These are phyloP conservation scores for Termitomyces titanicus DNA, from an alignment of 768 basidiomycete genomes.

Conservation along the genomic window DNA sequence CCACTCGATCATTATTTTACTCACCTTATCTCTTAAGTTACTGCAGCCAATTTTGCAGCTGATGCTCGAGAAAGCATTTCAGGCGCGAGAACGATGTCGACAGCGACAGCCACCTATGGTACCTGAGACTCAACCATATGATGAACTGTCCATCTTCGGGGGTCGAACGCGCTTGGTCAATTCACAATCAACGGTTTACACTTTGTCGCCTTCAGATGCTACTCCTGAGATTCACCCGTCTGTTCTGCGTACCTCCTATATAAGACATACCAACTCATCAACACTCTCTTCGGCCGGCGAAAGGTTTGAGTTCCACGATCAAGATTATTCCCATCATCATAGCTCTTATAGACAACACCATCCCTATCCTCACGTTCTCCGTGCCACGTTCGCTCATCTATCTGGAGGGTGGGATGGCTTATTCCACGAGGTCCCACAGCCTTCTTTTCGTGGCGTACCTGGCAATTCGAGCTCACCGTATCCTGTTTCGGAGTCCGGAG, in stretches of 20 bases:
- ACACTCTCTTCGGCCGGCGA: neutral
- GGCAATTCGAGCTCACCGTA: slow-evolving; percentile 5
- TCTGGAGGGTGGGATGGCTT: slow-evolving; percentile 34
- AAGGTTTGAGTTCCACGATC: neutral
- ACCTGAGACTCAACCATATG: slow-evolving; percentile 17
- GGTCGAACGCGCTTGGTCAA: slow-evolving; percentile 28
- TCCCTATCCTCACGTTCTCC: neutral
- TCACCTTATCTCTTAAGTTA: neutral
- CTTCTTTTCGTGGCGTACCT: slow-evolving; percentile 14
- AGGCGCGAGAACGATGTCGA: slow-evolving; percentile 21
- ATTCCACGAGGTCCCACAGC: slow-evolving; percentile 31
- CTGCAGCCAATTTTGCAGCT: slow-evolving; percentile 41
- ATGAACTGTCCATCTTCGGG: slow-evolving; percentile 34
- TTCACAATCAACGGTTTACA: neutral
- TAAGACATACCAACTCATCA: neutral
- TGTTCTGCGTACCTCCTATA: neutral
- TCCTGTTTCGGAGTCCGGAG: slow-evolving; percentile 8
- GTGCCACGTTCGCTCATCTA: slow-evolving; percentile 26
- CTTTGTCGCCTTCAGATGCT: neutral
- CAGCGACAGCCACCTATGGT: slow-evolving; percentile 16
- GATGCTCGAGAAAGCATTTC: slow-evolving; percentile 40
- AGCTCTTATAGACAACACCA: neutral
- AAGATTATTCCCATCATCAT: too few relatives aligned
- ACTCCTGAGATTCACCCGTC: neutral
- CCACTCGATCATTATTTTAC: neutral